These are phyloP conservation scores for Leccinum imitatum DNA, from an alignment of 768 basidiomycete genomes.

Conservation along the genomic window DNA sequence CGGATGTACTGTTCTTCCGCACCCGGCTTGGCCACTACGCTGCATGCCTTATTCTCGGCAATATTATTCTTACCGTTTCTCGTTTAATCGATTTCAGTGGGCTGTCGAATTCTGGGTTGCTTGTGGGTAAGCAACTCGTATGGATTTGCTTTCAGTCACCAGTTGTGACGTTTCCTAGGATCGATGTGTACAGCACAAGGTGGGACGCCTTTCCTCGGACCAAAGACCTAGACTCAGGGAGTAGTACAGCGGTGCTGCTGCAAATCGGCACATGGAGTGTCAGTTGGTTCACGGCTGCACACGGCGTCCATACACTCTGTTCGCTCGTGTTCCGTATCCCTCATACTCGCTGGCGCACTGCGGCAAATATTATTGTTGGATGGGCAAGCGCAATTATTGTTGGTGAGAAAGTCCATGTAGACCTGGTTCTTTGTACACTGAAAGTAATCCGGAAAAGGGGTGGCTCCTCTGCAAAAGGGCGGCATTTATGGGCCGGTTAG, in stretches of 20 bases:
- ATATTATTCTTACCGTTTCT: slow-evolving; percentile 51
- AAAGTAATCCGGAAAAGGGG: slow-evolving; percentile 30
- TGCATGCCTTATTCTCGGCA: slow-evolving; percentile 59
- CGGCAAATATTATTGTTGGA: slow-evolving; percentile 44
- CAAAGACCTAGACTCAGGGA: not conserved
- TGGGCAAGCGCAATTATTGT: slow-evolving; percentile 51
- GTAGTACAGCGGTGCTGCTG: slow-evolving; percentile 48
- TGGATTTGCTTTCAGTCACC: not conserved
- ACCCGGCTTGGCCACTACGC: slow-evolving; percentile 72
- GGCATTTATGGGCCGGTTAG: slow-evolving; percentile 52
- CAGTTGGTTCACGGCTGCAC: slow-evolving; percentile 46
- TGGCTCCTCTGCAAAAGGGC: slow-evolving; percentile 36
- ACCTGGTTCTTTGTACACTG: not conserved
- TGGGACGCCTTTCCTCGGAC: slow-evolving; percentile 24
- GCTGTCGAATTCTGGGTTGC: slow-evolving; percentile 44
- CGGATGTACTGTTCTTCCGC: slow-evolving; percentile 63
- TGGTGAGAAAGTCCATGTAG: slow-evolving; percentile 41
- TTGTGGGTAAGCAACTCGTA: slow-evolving; percentile 40
- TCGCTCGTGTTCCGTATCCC: slow-evolving; percentile 59
- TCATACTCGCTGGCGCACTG: slow-evolving; percentile 50
- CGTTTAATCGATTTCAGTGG: slow-evolving; percentile 57
- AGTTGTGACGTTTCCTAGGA: slow-evolving; percentile 34
- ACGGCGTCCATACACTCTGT: slow-evolving; percentile 67
- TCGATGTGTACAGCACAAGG: slow-evolving; percentile 60
- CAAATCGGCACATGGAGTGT: slow-evolving; percentile 56